A percentile compares a stretch with the other conserved stretches of the same genome.
Conservation (phyloP, 331 rosid species). For the Cydonia oblonga region DNA sequence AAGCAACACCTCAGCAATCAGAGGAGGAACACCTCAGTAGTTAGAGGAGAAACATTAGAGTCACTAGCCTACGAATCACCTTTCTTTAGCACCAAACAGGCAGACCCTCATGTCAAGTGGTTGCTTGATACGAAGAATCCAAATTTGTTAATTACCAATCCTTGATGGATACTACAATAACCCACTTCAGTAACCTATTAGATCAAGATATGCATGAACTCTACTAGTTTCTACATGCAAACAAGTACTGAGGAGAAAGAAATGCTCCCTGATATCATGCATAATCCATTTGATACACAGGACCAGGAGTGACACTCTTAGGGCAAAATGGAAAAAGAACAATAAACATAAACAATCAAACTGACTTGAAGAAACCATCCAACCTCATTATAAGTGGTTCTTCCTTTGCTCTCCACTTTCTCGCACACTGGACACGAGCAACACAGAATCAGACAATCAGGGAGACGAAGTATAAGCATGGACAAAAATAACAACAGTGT, state of each 20-base stretch:
- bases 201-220: not conserved
- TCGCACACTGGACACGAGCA: slow-evolving; percentile 62
- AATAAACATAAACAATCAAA: not conserved
- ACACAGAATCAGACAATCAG: slow-evolving; percentile 11
- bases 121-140: not conserved
- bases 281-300: not conserved
- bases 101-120: not conserved
- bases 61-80: not conserved
- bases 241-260: not conserved
- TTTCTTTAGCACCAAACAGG: not conserved
- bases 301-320: not conserved
- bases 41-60: not conserved
- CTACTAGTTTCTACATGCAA: not conserved
- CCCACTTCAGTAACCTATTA: not conserved
- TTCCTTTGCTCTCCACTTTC: slow-evolving; percentile 97
- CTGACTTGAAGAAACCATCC: slow-evolving; percentile 12
- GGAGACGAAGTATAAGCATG: not conserved
- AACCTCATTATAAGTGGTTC: slow-evolving; percentile 95
- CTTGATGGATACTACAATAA: not conserved
- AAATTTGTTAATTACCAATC: not conserved
- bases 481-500: not conserved
- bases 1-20: not conserved
- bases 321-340: not conserved
- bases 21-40: not conserved
- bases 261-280: not conserved